A percentile compares a stretch with the other conserved stretches of the same genome.
These are phyloP conservation scores for Pueraria montana DNA, from an alignment of 306 rosid species.

Conservation along the genomic window DNA sequence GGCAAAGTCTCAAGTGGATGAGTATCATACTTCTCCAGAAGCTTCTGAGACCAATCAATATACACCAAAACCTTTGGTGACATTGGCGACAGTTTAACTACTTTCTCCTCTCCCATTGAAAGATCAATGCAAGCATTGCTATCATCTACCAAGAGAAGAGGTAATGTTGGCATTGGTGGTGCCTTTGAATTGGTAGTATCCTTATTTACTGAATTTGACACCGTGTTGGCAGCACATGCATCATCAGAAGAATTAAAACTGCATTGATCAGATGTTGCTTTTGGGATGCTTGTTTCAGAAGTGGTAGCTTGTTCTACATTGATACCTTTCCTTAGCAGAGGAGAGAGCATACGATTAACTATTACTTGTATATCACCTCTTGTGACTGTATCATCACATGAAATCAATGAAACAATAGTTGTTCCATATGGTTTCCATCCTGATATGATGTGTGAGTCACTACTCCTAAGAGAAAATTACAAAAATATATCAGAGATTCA, in stretches of 20 bases:
- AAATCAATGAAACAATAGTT: constrained; percentile 76
- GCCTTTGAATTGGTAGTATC: constrained; percentile 61
- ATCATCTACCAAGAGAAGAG: constrained; percentile 84
- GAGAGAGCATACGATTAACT: constrained; percentile 75
- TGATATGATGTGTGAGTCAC: constrained; percentile 67
- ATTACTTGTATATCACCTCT: constrained; percentile 75
- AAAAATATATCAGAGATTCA: constrained; percentile 34
- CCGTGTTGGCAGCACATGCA: constrained; percentile 49
- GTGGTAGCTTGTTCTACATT: constrained; percentile 55
- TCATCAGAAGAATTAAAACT: constrained; percentile 49
- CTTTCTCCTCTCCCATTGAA: constrained; percentile 80
- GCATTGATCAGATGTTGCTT: constrained; percentile 54
- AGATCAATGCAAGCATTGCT: constrained; percentile 81
- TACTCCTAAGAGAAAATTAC: constrained; percentile 59
- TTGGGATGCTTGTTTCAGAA: constrained; percentile 61
- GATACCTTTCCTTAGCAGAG: constrained; percentile 70
- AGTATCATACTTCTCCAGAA: constrained; percentile 76
- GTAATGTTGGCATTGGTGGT: constrained; percentile 59
- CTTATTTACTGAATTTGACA: constrained; percentile 60
- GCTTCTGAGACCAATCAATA: constrained; percentile 88
- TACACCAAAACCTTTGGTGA: constrained; percentile 68
- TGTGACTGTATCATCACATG: constrained; percentile 74
- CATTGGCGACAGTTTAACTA: constrained; percentile 63
- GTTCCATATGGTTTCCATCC: constrained; percentile 92
- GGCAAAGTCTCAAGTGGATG: constrained; percentile 77